A percentile compares a stretch with the other conserved stretches of the same genome.
These are phyloP conservation scores for Lactifluus subvellereus DNA, from an alignment of 768 basidiomycete genomes.

Conservation along the genomic window DNA sequence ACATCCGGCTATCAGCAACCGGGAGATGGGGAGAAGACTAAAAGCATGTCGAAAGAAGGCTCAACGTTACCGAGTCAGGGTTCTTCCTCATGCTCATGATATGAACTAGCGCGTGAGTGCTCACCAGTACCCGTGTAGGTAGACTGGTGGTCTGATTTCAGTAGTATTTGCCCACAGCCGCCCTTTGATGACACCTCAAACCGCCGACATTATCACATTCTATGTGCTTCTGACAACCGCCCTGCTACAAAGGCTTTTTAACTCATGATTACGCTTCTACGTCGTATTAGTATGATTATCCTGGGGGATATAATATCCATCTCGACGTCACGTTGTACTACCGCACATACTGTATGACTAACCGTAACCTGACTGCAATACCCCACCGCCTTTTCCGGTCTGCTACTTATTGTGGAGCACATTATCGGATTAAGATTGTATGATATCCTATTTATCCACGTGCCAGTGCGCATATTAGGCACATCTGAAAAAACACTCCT, in stretches of 20 bases:
- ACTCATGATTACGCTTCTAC: not conserved
- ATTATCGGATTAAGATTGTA: not conserved
- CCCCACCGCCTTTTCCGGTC: not conserved
- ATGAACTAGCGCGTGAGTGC: not conserved
- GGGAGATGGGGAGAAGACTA: not conserved
- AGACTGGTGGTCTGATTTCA: not conserved
- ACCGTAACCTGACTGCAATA: not conserved
- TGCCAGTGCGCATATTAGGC: not conserved
- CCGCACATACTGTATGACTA: conserved; percentile 12
- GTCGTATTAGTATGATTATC: conserved; percentile 14
- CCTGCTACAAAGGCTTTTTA: not conserved
- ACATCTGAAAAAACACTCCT: no score
- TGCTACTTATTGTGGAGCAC: not conserved
- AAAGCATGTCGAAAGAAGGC: not conserved
- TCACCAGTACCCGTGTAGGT: not conserved
- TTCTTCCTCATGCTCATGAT: not conserved
- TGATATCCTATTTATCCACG: not conserved
- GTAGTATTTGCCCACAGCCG: not conserved
- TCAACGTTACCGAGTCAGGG: not conserved
- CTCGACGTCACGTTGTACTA: not conserved
- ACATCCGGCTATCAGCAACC: not conserved
- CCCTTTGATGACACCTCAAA: not conserved
- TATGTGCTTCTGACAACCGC: not conserved
- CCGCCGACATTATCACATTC: not conserved
- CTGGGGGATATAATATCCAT: conserved; percentile 4